Evolutionary conservation across 2,329 filamentous ascomycete genomes (phyloP).

Genomic region (Aphanocladium album): DNA sequence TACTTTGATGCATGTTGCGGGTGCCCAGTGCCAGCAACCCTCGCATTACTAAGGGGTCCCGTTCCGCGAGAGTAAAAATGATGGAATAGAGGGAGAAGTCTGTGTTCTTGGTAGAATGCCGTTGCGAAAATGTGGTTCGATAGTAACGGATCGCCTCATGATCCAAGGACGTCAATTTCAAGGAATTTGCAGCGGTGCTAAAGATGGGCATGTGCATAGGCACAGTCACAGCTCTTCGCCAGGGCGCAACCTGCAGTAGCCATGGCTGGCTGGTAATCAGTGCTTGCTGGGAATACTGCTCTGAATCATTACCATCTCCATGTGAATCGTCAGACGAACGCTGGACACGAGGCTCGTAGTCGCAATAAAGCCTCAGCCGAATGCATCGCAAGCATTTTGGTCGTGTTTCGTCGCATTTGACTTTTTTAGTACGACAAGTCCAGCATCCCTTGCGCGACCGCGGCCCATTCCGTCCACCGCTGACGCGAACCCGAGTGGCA

Average conservation of each 20-base stretch:
- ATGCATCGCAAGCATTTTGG: slow-evolving; percentile 25
- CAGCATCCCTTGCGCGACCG: slow-evolving; percentile 23
- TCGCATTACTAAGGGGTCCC: slow-evolving; percentile 32
- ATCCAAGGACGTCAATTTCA: slow-evolving; percentile 25
- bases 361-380: slow-evolving; percentile 24
- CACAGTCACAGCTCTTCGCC: neutral
- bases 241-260: neutral
- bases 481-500: neutral
- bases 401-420: slow-evolving; percentile 27
- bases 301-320: neutral
- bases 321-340: neutral
- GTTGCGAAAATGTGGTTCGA: slow-evolving; percentile 28
- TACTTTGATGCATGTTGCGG: slow-evolving; percentile 27
- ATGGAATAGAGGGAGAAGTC: slow-evolving; percentile 31
- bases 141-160: slow-evolving; percentile 33
- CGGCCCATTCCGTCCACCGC: slow-evolving; percentile 8
- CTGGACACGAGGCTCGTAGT: slow-evolving; percentile 22
- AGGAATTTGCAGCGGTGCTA: slow-evolving; percentile 18
- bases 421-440: slow-evolving; percentile 28
- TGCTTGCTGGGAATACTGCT: neutral
- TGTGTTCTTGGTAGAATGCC: slow-evolving; percentile 34
- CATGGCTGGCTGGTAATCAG: slow-evolving; percentile 3
- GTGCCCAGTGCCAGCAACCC: slow-evolving; percentile 30
- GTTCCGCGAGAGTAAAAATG: slow-evolving; percentile 29
- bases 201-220: slow-evolving; percentile 14